Evolutionary conservation across 345 rosid species (phyloP).

Genomic region (Eucalyptus pauciflora): DNA sequence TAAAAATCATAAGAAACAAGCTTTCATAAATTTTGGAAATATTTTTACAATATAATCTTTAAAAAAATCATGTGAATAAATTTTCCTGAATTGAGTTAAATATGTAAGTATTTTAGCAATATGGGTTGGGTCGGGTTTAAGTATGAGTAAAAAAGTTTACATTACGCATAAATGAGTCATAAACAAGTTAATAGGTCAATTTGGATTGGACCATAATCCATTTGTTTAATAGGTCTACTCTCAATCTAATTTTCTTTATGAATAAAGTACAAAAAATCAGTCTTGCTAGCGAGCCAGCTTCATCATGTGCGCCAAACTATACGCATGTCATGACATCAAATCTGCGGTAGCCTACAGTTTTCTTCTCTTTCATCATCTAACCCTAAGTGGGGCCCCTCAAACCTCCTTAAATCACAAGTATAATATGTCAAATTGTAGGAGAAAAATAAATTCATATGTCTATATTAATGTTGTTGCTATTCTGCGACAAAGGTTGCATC

Average conservation of each 20-base stretch:
- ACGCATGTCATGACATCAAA: not conserved
- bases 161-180: too few relatives aligned
- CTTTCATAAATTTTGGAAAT: too few relatives aligned
- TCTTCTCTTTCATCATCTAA: not conserved
- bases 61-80: too few relatives aligned
- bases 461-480: not conserved
- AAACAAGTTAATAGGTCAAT: rapidly evolving
- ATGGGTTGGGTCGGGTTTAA: too few relatives aligned
- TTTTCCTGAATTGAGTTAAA: too few relatives aligned
- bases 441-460: not conserved
- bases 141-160: too few relatives aligned
- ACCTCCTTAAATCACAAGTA: not conserved
- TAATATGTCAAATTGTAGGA: not conserved
- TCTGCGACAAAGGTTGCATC: not conserved
- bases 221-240: too few relatives aligned
- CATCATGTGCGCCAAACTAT: not conserved
- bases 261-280: not conserved
- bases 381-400: not conserved
- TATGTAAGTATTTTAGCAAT: too few relatives aligned
- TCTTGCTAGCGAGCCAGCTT: not conserved
- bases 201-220: rapidly evolving
- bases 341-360: not conserved
- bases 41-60: too few relatives aligned
- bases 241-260: too few relatives aligned
- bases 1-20: too few relatives aligned